phyloP scores from a whole-genome alignment of 2,329 filamentous ascomycete genomes.

The Penicillium vulpinum region DNA sequence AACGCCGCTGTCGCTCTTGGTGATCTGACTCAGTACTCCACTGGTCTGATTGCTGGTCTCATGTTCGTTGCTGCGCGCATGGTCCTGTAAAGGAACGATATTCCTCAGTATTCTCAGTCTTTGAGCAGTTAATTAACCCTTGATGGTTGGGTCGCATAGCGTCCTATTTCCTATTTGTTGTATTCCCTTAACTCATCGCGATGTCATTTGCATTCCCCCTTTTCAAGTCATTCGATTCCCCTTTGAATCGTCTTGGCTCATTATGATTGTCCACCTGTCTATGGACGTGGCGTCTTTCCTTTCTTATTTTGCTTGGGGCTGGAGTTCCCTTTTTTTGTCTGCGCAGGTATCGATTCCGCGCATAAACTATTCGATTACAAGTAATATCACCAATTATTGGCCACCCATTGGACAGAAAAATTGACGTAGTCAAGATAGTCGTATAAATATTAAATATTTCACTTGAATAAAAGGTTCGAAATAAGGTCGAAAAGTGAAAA shows the following conservation, averaged over 20 bases:
- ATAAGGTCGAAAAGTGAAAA: not conserved
- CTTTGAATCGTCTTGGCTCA: constrained; percentile 9
- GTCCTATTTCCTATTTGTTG: constrained; percentile 12
- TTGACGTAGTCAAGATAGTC: not conserved
- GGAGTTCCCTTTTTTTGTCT: constrained; percentile 9
- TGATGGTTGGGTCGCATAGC: constrained; percentile 6
- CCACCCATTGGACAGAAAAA: not conserved
- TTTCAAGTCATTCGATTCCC: constrained; percentile 16
- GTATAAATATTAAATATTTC: not conserved
- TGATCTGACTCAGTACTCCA: constrained; percentile 52
- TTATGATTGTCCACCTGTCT: constrained; percentile 19
- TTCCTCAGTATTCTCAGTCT: constrained; percentile 8
- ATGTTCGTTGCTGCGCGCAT: constrained; percentile 59
- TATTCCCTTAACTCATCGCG: constrained; percentile 22
- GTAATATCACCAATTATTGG: constrained; percentile 6
- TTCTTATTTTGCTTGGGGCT: constrained; percentile 11
- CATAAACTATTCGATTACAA: constrained; percentile 7
- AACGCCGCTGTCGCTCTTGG: constrained; percentile 49
- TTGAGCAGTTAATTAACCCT: not conserved
- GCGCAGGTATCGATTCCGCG: constrained; percentile 3
- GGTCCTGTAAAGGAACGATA: constrained; percentile 50
- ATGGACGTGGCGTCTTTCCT: constrained; percentile 21
- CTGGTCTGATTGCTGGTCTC: constrained; percentile 53
- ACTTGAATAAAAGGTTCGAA: not conserved
- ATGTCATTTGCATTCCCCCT: constrained; percentile 12